Evolutionary conservation across 2,329 filamentous ascomycete species (phyloP), one percentile per base, ranked within the genome.

Genomic region (Ceratocystis cacaofunesta): DNA sequence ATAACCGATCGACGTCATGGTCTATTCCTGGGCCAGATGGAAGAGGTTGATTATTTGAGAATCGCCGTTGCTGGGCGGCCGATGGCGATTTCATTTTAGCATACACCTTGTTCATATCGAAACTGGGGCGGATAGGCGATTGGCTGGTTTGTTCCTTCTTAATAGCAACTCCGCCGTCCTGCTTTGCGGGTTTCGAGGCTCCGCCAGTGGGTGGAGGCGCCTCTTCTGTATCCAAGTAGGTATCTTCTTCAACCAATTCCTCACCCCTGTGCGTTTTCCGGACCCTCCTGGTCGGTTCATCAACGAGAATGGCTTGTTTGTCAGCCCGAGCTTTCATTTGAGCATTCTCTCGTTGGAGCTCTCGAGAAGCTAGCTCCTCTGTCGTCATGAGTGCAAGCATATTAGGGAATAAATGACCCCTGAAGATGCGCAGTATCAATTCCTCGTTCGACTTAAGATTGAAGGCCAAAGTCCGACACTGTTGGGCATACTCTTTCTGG

Each of bases 191-290:
- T n/a, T 25, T 41, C 5, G 62, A 62, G 8, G 41, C 28, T 72
- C 69, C 25, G 68, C 70, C 68, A n/a, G 72, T 71, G 6, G 58
- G 22, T 3, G 58, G 63, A 10, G 57, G 25, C 5, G 25, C 46
- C 28, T 76, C 74, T 44, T 71, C 73, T 1, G 66, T 62, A 19
- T 69, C 67, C n/a, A 75, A 68, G 46, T 75, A 73, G n/a, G 76
- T 79, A 43, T 95, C 90, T 58, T 88, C 85, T 68, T 92, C 91
- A 17, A 97, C 82, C 17, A 96, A 75, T 73, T 97, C 94, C 67
- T 96, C 92, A 12, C 94, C 94, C 75, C 97, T 97, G 77, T 97
- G 92, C 1, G 92, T 96, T 70, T 89, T 85, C 71, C 91, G 84
- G 66, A 96, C 86, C 2, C 91, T 85, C 3, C 92, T 90, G 61